Conservation (phyloP, 805 yeast species). For the Scheffersomyces lignosus region DNA sequence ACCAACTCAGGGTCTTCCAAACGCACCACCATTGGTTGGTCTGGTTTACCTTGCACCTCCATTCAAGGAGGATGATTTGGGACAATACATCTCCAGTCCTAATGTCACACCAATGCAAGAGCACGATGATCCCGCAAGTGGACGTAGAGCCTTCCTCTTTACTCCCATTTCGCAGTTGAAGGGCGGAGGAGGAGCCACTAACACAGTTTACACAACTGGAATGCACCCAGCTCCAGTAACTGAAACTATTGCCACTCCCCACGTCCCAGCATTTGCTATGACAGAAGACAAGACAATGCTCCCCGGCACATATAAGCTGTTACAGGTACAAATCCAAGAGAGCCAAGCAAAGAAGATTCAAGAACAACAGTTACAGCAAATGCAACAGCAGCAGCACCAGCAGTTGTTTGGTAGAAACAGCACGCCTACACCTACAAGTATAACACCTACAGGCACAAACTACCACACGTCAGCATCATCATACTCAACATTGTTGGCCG, state of each 20-base stretch:
- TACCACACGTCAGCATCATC: constrained; percentile 32
- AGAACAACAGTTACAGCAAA: constrained; percentile 13
- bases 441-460: constrained; percentile 12
- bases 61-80: constrained; percentile 78
- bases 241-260: not conserved
- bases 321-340: constrained; percentile 15
- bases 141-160: constrained; percentile 42
- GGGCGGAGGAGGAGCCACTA: constrained; percentile 29
- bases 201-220: constrained; percentile 12
- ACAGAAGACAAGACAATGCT: constrained; percentile 1
- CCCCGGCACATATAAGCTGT: constrained; percentile 15
- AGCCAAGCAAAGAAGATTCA: constrained; percentile 12
- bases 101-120: constrained; percentile 40
- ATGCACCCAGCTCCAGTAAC: not conserved
- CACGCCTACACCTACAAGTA: constrained; percentile 12
- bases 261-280: not conserved
- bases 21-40: constrained; percentile 92
- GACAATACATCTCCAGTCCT: constrained; percentile 56
- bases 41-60: constrained; percentile 81
- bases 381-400: constrained; percentile 18
- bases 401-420: constrained; percentile 10
- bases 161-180: constrained; percentile 47
- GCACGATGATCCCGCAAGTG: constrained; percentile 34
- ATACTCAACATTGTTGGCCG: constrained; percentile 37
- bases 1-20: constrained; percentile 75